phyloP scores from a whole-genome alignment of 306 rosid species.

The Carpinus fangiana region DNA sequence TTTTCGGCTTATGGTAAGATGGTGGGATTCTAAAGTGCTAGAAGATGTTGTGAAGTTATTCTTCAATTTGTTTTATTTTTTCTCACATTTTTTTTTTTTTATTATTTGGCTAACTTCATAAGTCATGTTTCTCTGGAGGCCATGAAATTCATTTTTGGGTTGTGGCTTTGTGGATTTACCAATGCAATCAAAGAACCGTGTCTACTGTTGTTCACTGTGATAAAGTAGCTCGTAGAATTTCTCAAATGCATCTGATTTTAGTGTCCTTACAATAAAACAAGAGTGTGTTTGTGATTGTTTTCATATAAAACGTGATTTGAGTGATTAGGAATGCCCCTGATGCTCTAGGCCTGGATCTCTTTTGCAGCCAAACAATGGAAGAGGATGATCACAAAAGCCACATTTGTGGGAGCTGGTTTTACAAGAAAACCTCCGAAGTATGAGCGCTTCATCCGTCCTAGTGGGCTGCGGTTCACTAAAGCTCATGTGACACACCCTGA shows the following conservation, averaged over 20 bases:
- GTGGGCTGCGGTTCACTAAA: constrained; percentile 85
- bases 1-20: not conserved
- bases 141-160: not conserved
- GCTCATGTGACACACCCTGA: constrained; percentile 98
- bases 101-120: not conserved
- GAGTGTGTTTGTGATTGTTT: not conserved
- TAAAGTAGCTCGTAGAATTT: not conserved
- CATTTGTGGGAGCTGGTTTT: constrained; percentile 88
- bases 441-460: constrained; percentile 86
- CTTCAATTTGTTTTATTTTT: not conserved
- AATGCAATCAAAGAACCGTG: not conserved
- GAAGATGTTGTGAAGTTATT: not conserved
- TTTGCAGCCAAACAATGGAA: constrained; percentile 92
- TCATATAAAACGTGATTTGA: not conserved
- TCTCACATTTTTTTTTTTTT: not conserved
- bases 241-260: not conserved
- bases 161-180: not conserved
- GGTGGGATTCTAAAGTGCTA: not conserved
- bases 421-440: constrained; percentile 97
- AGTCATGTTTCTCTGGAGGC: not conserved
- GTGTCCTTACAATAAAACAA: not conserved
- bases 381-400: constrained; percentile 95
- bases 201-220: not conserved
- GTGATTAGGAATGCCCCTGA: constrained; percentile 12
- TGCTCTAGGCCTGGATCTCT: constrained; percentile 3